These are phyloP conservation scores for Xylaria sp. DNA, from an alignment of 2,329 filamentous ascomycete genomes.

Conservation along the genomic window DNA sequence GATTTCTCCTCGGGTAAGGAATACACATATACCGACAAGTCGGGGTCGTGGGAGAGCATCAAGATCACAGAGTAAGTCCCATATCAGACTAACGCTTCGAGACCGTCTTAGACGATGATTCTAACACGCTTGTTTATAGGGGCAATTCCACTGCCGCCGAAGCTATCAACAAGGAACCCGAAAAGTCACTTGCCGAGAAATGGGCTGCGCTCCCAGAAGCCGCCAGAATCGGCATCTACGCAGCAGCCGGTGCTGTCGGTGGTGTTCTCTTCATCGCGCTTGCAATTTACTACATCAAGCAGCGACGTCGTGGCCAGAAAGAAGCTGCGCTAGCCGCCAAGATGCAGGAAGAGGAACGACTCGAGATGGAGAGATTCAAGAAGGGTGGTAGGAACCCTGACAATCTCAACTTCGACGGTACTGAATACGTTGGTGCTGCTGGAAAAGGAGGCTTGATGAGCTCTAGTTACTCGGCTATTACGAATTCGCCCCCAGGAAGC, in stretches of 20 bases:
- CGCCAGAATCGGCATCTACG: slow-evolving; percentile 61
- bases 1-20: slow-evolving; percentile 67
- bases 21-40: slow-evolving; percentile 68
- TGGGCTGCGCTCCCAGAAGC: slow-evolving; percentile 57
- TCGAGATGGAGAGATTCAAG: slow-evolving; percentile 58
- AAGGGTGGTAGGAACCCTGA: slow-evolving; percentile 56
- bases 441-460: slow-evolving; percentile 25
- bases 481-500: slow-evolving; percentile 31
- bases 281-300: slow-evolving; percentile 60
- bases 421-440: slow-evolving; percentile 19
- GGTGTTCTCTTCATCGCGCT: slow-evolving; percentile 42
- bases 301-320: slow-evolving; percentile 56
- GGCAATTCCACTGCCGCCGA: slow-evolving; percentile 63
- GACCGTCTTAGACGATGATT: too few species aligned
- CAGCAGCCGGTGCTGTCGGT: slow-evolving; percentile 52
- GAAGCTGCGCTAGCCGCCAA: slow-evolving; percentile 57
- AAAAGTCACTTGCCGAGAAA: slow-evolving; percentile 57
- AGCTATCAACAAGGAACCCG: slow-evolving; percentile 45
- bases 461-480: slow-evolving; percentile 23
- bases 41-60: slow-evolving; percentile 69
- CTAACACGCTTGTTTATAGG: slow-evolving; percentile 41
- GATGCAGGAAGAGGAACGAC: slow-evolving; percentile 53
- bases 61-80: slow-evolving; percentile 58
- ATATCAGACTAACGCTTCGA: neutral
- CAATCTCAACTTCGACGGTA: slow-evolving; percentile 28